A percentile compares a stretch with the other conserved stretches of the same genome.
Evolutionary conservation across 1,284 basidiomycete genomes (phyloP).

Genomic region (Tausonia pullulans): DNA sequence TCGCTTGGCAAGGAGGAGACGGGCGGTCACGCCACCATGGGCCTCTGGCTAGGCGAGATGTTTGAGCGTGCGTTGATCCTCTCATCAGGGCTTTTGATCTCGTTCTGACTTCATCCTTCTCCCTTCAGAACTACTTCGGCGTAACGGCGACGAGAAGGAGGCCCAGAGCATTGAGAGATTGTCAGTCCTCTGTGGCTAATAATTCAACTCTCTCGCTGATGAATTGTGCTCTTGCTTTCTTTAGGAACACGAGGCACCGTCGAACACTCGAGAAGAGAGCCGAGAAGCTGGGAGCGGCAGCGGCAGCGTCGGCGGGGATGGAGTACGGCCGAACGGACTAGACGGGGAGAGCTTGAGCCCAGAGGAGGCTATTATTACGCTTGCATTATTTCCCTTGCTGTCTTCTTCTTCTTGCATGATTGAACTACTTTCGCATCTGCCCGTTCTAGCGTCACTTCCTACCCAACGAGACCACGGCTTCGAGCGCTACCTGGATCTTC

Average conservation of each 20-base stretch:
- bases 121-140: not conserved
- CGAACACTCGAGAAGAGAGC: not conserved
- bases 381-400: too few relatives aligned
- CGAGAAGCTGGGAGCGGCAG: too few relatives aligned
- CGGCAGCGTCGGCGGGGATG: too few relatives aligned
- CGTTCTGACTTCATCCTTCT: not conserved
- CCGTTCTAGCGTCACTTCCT: too few relatives aligned
- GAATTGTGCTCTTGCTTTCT: not conserved
- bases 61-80: conserved; percentile 6
- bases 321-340: too few relatives aligned
- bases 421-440: too few relatives aligned
- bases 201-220: not conserved
- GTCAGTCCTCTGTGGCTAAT: not conserved
- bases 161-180: not conserved
- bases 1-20: conserved; percentile 11
- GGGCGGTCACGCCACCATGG: conserved; percentile 11
- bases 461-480: not conserved
- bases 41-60: conserved; percentile 14
- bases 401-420: too few relatives aligned
- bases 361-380: too few relatives aligned
- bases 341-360: too few relatives aligned
- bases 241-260: not conserved
- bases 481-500: not conserved
- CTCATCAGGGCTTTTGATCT: not conserved
- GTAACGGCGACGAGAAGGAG: not conserved